phyloP scores from a whole-genome alignment of 2,329 filamentous ascomycete genomes.

The Sporothrix luriei region DNA sequence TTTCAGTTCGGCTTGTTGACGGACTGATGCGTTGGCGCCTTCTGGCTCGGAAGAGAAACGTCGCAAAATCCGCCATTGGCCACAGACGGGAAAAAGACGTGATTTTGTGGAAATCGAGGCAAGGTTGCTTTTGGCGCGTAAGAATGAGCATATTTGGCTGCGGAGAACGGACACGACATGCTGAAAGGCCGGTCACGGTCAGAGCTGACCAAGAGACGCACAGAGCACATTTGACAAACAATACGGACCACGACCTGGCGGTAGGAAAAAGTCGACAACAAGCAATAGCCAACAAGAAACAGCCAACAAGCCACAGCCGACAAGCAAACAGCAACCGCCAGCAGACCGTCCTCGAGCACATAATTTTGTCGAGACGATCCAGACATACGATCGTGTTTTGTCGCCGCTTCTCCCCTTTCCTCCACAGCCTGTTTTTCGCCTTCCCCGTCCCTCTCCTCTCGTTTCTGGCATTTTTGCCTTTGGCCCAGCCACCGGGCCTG shows the following conservation, averaged over 20 bases:
- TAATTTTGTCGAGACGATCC: neutral
- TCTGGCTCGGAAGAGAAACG: constrained; percentile 4
- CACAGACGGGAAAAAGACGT: constrained; percentile 10
- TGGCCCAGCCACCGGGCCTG: constrained; percentile 29
- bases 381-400: neutral
- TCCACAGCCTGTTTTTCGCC: neutral
- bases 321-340: neutral
- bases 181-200: constrained; percentile 3
- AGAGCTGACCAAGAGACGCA: constrained; percentile 4
- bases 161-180: neutral
- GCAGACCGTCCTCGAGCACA: neutral
- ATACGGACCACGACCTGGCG: neutral
- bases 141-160: neutral
- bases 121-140: constrained; percentile 16
- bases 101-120: constrained; percentile 10
- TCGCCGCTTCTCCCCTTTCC: neutral
- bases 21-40: constrained; percentile 11
- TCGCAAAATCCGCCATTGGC: neutral
- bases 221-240: neutral
- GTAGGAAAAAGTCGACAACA: neutral
- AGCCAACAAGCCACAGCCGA: too few relatives aligned
- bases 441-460: neutral
- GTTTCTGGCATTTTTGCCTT: neutral
- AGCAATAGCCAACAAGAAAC: neutral
- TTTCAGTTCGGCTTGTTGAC: constrained; percentile 18